Percentiles rank a stretch among this genome's conserved stretches.
These are phyloP conservation scores for Apophysomyces elegans DNA, from an alignment of 371 early-diverging fungal species.

Conservation along the genomic window DNA sequence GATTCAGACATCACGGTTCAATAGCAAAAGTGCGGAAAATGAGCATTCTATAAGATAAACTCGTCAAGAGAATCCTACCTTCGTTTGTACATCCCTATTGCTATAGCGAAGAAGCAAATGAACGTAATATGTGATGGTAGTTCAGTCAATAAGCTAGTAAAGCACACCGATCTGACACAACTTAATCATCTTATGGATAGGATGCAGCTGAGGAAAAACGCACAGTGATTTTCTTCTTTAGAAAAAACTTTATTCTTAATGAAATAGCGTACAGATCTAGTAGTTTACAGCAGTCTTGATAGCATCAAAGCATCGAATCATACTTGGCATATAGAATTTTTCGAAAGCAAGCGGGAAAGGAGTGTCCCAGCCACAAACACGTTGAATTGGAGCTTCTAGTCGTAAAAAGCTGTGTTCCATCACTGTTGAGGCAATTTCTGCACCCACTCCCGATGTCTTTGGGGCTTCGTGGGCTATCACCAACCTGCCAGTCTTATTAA, in stretches of 20 bases:
- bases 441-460: constrained; percentile 90
- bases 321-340: constrained; percentile 92
- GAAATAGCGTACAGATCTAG: constrained; percentile 38
- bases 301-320: constrained; percentile 87
- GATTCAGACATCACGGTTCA: too few relatives aligned
- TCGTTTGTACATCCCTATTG: too few relatives aligned
- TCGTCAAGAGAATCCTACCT: too few relatives aligned
- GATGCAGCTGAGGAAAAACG: too few relatives aligned
- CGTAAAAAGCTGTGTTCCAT: constrained; percentile 87
- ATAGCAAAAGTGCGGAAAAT: too few relatives aligned
- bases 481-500: constrained; percentile 94
- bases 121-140: too few relatives aligned
- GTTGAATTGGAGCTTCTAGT: constrained; percentile 85
- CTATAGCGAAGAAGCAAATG: too few relatives aligned
- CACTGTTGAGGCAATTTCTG: constrained; percentile 93
- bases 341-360: constrained; percentile 97
- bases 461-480: constrained; percentile 97
- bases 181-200: too few relatives aligned
- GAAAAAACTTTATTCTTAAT: background rate
- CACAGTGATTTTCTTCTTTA: too few relatives aligned
- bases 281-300: constrained; percentile 81
- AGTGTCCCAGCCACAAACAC: constrained; percentile 91
- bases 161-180: too few relatives aligned
- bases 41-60: too few relatives aligned
- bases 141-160: too few relatives aligned